Conservation (phyloP, 148 eudicot species). For the Diospyros lotus region DNA sequence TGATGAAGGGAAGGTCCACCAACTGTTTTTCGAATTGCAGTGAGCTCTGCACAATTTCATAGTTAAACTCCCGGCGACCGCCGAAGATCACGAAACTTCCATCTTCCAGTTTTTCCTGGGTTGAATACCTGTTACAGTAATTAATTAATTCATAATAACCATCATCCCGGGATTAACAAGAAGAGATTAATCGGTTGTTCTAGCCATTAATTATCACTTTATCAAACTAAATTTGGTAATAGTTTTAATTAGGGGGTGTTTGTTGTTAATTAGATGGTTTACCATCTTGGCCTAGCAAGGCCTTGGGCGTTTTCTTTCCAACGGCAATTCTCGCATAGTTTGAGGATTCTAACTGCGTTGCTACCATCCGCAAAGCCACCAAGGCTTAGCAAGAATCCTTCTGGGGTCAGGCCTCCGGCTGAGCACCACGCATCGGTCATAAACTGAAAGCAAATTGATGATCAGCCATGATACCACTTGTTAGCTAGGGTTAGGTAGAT, state of each 20-base stretch:
- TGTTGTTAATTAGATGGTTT: neutral
- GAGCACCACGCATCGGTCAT: constrained; percentile 79
- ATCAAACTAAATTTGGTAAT: neutral
- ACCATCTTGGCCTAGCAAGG: constrained; percentile 52
- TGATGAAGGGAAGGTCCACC: constrained; percentile 40
- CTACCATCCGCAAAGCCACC: constrained; percentile 62
- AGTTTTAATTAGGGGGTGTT: neutral
- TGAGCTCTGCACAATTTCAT: constrained; percentile 45
- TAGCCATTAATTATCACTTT: neutral
- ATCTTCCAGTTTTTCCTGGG: constrained; percentile 48
- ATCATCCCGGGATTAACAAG: no score
- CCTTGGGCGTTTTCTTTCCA: constrained; percentile 27
- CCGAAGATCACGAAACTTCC: constrained; percentile 55
- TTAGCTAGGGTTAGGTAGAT: neutral
- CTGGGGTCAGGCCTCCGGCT: constrained; percentile 53
- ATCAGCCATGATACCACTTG: no score
- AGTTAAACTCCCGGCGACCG: constrained; percentile 56
- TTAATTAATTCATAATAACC: no score
- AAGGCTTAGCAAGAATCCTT: constrained; percentile 56
- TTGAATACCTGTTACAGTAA: constrained; percentile 33
- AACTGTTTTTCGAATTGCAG: constrained; percentile 18
- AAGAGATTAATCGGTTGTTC: no score
- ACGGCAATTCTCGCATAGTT: constrained; percentile 28
- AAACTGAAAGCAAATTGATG: no score
- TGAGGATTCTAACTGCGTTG: constrained; percentile 31